Evolutionary conservation across 108 stramenopile genomes (phyloP), one percentile per base, ranked within the genome.

Genomic region (Pseudonitzschia pungens): DNA sequence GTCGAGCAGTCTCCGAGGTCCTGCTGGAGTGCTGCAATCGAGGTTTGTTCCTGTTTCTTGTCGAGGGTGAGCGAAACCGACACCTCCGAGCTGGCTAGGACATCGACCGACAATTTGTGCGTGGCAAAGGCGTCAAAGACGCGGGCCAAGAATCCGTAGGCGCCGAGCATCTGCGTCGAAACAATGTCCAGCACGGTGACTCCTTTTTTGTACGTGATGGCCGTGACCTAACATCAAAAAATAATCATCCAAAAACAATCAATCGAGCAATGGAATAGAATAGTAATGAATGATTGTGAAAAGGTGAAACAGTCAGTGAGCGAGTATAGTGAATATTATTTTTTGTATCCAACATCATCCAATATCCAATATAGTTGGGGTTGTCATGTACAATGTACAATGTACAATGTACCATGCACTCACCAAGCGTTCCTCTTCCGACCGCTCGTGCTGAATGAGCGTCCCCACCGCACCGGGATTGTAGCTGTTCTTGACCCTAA

Each of bases 401-500:
- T 48, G 45, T 44, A 18, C 31, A 36, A 24, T 36, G 22, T 8
- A 20, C 18, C 9, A 15, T 3, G 2, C 5, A 75, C 82, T 67
- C 74, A 81, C 90, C 86, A 88, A 73, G 36, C 88, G 73, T 14
- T 69, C n/a, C 20, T 28, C 8, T 24, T 73, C 44, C 7, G 81
- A 80, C 65, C 83, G 80, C 27, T 81, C 88, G 28, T 79, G 75
- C 32, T 67, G 71, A 53, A 98, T 98, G 22, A 98, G 84, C 26
- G 96, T 96, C 24, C 98, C 98, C 44, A 81, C 75, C 16, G 95
- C 94, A 8, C 43, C 40, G 18, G 98, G 96, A 83, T 98, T 98
- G 91, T 98, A 98, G 21, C 94, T 96, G 79, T 98, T 98, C 78
- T 98, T 98, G 55, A 98, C 96, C 4, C 98, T 90, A 27, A 98